These are phyloP conservation scores for Sarocladium brachiariae DNA, from an alignment of 2,329 filamentous ascomycete species.

Conservation along the genomic window DNA sequence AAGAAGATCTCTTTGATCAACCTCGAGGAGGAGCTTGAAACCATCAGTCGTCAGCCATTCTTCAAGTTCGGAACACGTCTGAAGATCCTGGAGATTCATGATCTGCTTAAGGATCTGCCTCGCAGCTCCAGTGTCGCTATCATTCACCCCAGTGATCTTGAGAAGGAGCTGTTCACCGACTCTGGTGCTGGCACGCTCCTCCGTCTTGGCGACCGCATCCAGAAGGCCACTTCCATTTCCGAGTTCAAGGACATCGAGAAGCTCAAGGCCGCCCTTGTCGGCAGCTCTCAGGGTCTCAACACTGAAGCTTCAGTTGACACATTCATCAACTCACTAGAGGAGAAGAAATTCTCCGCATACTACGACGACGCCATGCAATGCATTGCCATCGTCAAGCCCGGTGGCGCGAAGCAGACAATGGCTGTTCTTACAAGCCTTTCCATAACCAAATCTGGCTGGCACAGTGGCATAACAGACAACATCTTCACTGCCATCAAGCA, in stretches of 20 bases:
- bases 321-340: conserved; percentile 72
- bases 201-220: conserved; percentile 82
- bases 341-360: conserved; percentile 82
- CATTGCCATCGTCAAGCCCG: not conserved
- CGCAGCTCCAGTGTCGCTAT: conserved; percentile 93
- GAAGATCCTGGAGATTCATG: conserved; percentile 73
- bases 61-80: conserved; percentile 67
- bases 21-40: conserved; percentile 90
- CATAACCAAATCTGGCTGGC: conserved; percentile 86
- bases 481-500: conserved; percentile 91
- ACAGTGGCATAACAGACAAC: conserved; percentile 92
- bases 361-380: conserved; percentile 84
- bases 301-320: conserved; percentile 77
- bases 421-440: conserved; percentile 69
- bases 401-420: not conserved
- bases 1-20: conserved; percentile 98
- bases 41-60: conserved; percentile 90
- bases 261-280: conserved; percentile 74
- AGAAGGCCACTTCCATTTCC: conserved; percentile 61
- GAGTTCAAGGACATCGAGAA: conserved; percentile 71
- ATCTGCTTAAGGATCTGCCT: conserved; percentile 57
- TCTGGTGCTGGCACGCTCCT: conserved; percentile 92
- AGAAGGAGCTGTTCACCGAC: conserved; percentile 96
- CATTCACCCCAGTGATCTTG: conserved; percentile 90
- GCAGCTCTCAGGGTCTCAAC: conserved; percentile 67